A percentile compares a stretch with the other conserved stretches of the same genome.
These are phyloP conservation scores for Saccharomyces paradoxus DNA, from an alignment of 805 yeast species.

Conservation along the genomic window DNA sequence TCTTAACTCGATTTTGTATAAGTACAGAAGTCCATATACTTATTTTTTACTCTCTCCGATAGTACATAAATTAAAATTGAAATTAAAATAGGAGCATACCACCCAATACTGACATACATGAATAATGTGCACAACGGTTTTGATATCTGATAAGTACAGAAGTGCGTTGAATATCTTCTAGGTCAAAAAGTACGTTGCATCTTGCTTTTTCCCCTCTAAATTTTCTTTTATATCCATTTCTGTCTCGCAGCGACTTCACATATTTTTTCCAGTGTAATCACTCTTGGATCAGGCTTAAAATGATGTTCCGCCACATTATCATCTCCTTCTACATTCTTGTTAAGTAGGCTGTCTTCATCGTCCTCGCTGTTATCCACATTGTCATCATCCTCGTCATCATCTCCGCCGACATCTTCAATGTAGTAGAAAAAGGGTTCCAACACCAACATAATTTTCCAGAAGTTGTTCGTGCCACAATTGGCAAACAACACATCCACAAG, in stretches of 20 bases:
- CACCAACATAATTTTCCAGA: conserved; percentile 31
- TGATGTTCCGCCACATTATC: conserved; percentile 3
- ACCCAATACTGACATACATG: neutral
- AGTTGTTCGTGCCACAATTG: conserved; percentile 23
- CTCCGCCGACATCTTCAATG: conserved; percentile 29
- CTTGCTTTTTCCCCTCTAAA: too few relatives aligned
- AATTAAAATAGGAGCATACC: too few relatives aligned
- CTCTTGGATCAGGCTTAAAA: conserved; percentile 29
- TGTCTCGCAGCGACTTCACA: conserved; percentile 32
- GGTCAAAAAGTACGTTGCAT: neutral
- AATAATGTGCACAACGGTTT: neutral
- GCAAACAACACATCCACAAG: conserved; percentile 26
- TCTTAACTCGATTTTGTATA: neutral
- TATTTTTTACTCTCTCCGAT: neutral
- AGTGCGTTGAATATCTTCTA: neutral
- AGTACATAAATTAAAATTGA: neutral
- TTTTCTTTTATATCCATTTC: conserved; percentile 25
- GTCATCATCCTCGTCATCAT: conserved; percentile 12
- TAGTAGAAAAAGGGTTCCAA: conserved; percentile 32
- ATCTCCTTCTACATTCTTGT: neutral
- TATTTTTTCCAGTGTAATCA: conserved; percentile 30
- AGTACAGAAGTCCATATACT: neutral
- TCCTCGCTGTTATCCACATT: conserved; percentile 7
- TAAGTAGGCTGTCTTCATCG: neutral
- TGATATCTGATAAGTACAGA: neutral